Base-by-base conservation (phyloP, 768 basidiomycete species). In the Lactifluus pinguis region DNA sequence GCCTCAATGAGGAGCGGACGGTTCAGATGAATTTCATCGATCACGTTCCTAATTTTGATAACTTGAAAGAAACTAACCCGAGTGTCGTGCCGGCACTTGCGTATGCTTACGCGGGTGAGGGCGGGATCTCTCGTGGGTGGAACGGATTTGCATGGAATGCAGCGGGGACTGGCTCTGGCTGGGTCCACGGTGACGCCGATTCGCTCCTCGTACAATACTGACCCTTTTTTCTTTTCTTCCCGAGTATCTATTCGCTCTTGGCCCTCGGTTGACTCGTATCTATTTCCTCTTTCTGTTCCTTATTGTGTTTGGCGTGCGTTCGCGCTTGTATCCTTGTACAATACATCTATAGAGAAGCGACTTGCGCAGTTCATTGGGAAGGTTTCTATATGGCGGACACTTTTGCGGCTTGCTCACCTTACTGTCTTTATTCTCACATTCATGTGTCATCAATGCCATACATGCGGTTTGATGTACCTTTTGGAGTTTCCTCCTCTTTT, bases 21-120 rank as follows among this genome's bases (percentile, higher is more conserved):
- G 55, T 66, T 6, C 65, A 66, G 42, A 65, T 66, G 63, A 36
- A 34, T 6, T 61, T 53, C 10, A 53, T 66, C 10, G 59, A 55
- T 59, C 64, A 66, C 21, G 41, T 59, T 21, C 11, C 65, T 0
- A 45, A 57, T 48, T 47, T 53, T 38, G 60, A 54, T n/a, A 14
- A 34, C 19, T 49, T 60, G 52, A 65, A 64, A 59, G 49, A 38
- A 34, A 29, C 10, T 41, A 47, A 42, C 3, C 39, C 60, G 3
- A 41, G 41, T 2, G 48, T 53, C 45, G 19, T 44, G 57, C 57
- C 62, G 59, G 65, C 59, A 54, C 41, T 54, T 30, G 57, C 65
- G 64, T 66, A 65, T 55, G 60, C 63, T 41, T 62, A 61, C 57
- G 65, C 65, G n/a, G 55, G 62, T 55, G 62, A 63, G 62, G 65